phyloP scores from a whole-genome alignment of 2,329 filamentous ascomycete species.

The Pseudogymnoascus sp. region DNA sequence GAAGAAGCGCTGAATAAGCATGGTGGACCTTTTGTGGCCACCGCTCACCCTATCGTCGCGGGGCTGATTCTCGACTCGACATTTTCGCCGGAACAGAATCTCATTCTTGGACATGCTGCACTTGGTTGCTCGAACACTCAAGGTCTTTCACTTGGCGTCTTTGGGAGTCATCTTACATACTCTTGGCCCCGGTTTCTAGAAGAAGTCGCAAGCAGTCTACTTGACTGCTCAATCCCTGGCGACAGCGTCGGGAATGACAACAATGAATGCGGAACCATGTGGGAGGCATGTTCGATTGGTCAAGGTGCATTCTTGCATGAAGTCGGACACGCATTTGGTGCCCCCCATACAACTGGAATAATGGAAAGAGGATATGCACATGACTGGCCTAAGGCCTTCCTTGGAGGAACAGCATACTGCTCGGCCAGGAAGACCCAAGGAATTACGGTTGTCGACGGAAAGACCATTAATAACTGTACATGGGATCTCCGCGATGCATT shows the following conservation, averaged over 20 bases:
- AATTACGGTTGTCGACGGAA: slow-evolving; percentile 27
- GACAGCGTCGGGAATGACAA: slow-evolving; percentile 34
- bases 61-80: slow-evolving; percentile 62
- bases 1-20: slow-evolving; percentile 37
- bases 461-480: slow-evolving; percentile 47
- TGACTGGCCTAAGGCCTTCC: slow-evolving; percentile 36
- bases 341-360: slow-evolving; percentile 58
- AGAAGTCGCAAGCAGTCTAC: slow-evolving; percentile 47
- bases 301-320: slow-evolving; percentile 67
- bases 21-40: slow-evolving; percentile 26
- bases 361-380: slow-evolving; percentile 43
- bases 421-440: slow-evolving; percentile 27
- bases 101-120: slow-evolving; percentile 58
- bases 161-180: slow-evolving; percentile 62
- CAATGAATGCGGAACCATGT: slow-evolving; percentile 34
- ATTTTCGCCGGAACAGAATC: slow-evolving; percentile 50
- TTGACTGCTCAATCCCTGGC: slow-evolving; percentile 31
- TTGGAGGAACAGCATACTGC: slow-evolving; percentile 27
- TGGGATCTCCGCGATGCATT: slow-evolving; percentile 63
- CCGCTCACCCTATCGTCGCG: slow-evolving; percentile 53
- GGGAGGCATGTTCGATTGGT: slow-evolving; percentile 40
- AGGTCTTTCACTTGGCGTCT: slow-evolving; percentile 58
- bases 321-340: slow-evolving; percentile 61
- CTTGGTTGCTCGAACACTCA: slow-evolving; percentile 43
- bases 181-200: slow-evolving; percentile 63